A percentile compares a stretch with the other conserved stretches of the same genome.
These are phyloP conservation scores for Coemansia sp. DNA, from an alignment of 192 early-diverging fungal genomes.

Conservation along the genomic window DNA sequence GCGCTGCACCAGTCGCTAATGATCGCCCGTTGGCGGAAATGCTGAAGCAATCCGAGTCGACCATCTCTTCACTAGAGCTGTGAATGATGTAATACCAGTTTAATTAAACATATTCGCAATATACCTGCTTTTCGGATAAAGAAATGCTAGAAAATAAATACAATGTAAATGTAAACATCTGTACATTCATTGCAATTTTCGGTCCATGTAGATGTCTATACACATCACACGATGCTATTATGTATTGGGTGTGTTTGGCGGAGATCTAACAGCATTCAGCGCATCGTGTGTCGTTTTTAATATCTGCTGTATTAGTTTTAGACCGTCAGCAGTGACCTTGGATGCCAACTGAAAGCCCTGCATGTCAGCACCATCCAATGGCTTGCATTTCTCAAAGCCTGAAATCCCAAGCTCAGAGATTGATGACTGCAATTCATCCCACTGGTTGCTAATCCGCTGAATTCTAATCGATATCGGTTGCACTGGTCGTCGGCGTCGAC, in stretches of 20 bases:
- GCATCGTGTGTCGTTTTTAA: conserved; percentile 21
- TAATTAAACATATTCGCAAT: background rate
- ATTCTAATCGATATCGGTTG: conserved; percentile 30
- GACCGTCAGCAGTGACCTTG: conserved; percentile 17
- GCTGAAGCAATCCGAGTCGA: conserved; percentile 40
- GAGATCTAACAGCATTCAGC: conserved; percentile 2
- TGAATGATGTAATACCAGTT: conserved; percentile 3
- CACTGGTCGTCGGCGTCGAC: conserved; percentile 17
- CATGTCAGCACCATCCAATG: background rate
- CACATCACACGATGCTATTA: background rate
- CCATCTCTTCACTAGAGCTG: conserved; percentile 41
- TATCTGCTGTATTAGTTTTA: conserved; percentile 31
- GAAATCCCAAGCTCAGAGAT: conserved; percentile 15
- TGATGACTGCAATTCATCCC: conserved; percentile 13
- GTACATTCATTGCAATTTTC: too few species aligned
- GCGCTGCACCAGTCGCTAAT: conserved; percentile 1
- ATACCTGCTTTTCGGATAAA: background rate
- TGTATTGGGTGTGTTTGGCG: background rate
- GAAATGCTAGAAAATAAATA: background rate
- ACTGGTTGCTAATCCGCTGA: conserved; percentile 26
- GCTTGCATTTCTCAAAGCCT: background rate
- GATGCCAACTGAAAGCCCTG: background rate
- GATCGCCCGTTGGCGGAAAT: conserved; percentile 13
- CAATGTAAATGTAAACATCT: too few species aligned
- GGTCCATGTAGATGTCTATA: background rate